A percentile compares a stretch with the other conserved stretches of the same genome.
Conservation (phyloP, 2,329 filamentous ascomycete species). For the Orbilia oligospora region DNA sequence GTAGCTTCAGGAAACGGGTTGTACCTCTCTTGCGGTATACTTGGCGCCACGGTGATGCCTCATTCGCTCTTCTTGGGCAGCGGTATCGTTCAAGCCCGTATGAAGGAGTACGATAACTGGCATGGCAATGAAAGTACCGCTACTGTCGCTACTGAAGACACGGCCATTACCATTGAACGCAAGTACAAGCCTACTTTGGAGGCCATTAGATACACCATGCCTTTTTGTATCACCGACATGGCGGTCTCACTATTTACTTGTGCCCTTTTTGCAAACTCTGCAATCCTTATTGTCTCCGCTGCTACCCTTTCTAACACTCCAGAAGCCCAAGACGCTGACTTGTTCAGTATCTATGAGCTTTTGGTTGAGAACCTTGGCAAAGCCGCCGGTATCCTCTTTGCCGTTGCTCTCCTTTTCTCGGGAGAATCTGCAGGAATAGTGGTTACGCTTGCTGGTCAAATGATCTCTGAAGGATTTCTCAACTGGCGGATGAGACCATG, state of each 20-base stretch:
- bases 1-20: conserved; percentile 74
- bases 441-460: conserved; percentile 90
- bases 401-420: conserved; percentile 82
- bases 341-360: conserved; percentile 85
- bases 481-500: conserved; percentile 82
- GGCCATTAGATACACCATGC: conserved; percentile 81
- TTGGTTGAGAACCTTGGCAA: conserved; percentile 78
- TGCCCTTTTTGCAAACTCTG: conserved; percentile 85
- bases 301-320: conserved; percentile 78
- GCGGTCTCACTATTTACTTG: conserved; percentile 83
- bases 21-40: conserved; percentile 81
- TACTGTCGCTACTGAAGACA: conserved; percentile 64
- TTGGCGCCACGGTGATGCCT: conserved; percentile 82
- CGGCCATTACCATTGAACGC: conserved; percentile 66
- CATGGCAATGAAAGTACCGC: conserved; percentile 71
- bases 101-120: conserved; percentile 75
- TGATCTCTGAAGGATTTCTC: conserved; percentile 87
- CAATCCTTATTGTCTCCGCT: conserved; percentile 86
- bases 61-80: conserved; percentile 79
- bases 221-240: conserved; percentile 80
- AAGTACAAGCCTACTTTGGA: conserved; percentile 79
- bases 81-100: conserved; percentile 77
- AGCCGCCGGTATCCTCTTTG: conserved; percentile 86
- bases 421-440: conserved; percentile 87
- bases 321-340: conserved; percentile 77